Base-by-base conservation (phyloP, 495 filamentous ascomycete species). In the Echria macrotheca region DNA sequence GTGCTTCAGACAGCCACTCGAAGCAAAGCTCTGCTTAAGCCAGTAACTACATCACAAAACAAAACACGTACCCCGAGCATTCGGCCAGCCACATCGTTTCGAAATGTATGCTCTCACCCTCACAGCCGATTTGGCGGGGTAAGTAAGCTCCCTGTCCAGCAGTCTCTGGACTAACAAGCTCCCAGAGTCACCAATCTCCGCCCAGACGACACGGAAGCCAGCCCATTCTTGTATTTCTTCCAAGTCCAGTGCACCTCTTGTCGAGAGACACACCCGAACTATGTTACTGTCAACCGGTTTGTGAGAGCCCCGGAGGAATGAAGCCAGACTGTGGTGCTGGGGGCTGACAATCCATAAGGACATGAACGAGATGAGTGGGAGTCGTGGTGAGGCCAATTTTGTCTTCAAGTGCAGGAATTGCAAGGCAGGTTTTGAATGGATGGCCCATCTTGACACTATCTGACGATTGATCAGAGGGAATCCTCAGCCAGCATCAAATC, bases 341-440 rank as follows among this genome's bases (percentile, higher is more conserved):
- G n/a, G n/a, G n/a, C n/a, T n/a, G n/a, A n/a, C n/a, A n/a, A n/a
- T n/a, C 8, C 35, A 9, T n/a, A 6, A 97, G 90, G 90, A 95
- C 60, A 74, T 66, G 43, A 84, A 90, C 58, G 91, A 95, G 45
- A 82, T 94, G 59, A 89, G 87, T 47, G 89, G 89, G 12, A 94
- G 89, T 67, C 80, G 87, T 39, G 93, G 93, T 37, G 91, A 97
- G 68, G 94, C 93, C 7, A 96, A 96, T 68, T 96, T 98, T 64
- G 93, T 98, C 38, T 97, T 91, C 91, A 87, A 81, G 62, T 98
- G 93, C 76, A 95, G 89, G 65, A 84, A 87, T 55, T 98, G 89
- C 79, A 83, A 81, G 73, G 87, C 88, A 56, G 8, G 55, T 25
- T 41, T 24, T 14, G 18, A 39, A 4, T 35, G 28, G 3, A 21